Conservation (phyloP, 2,329 filamentous ascomycete species). For the Penicillium capsulatum region DNA sequence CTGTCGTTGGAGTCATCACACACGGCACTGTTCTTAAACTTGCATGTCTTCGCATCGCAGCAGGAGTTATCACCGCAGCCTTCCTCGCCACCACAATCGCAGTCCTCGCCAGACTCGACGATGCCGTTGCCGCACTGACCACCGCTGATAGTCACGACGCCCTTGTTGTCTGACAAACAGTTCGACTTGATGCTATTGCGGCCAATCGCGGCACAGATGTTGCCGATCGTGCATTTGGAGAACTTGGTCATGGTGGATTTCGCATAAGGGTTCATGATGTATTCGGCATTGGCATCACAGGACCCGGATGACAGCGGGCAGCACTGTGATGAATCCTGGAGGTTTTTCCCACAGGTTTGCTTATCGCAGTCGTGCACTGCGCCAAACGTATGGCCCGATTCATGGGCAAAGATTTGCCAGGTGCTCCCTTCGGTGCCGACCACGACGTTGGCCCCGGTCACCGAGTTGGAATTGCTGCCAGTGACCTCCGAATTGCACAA, state of each 20-base stretch:
- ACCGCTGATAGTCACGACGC: slow-evolving; percentile 74
- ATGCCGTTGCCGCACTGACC: slow-evolving; percentile 95
- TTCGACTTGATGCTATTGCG: slow-evolving; percentile 68
- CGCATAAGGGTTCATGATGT: slow-evolving; percentile 96
- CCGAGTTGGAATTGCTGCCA: slow-evolving; percentile 58
- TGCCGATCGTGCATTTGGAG: slow-evolving; percentile 84
- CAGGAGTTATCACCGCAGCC: slow-evolving; percentile 73
- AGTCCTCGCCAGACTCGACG: slow-evolving; percentile 89
- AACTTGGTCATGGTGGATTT: slow-evolving; percentile 68
- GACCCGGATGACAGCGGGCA: slow-evolving; percentile 66
- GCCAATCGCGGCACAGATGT: slow-evolving; percentile 82
- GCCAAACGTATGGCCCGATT: slow-evolving; percentile 90
- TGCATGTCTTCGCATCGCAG: slow-evolving; percentile 83
- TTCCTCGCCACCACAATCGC: slow-evolving; percentile 78
- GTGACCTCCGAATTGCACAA: slow-evolving; percentile 62
- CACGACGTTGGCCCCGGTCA: slow-evolving; percentile 85
- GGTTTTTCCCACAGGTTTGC: slow-evolving; percentile 61
- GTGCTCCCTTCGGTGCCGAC: slow-evolving; percentile 74
- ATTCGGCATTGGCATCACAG: slow-evolving; percentile 74
- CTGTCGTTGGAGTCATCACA: slow-evolving; percentile 60
- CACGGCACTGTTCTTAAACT: slow-evolving; percentile 68
- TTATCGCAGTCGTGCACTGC: slow-evolving; percentile 88
- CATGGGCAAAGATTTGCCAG: slow-evolving; percentile 95
- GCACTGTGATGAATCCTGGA: slow-evolving; percentile 63
- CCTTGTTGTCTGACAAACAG: slow-evolving; percentile 82